Evolutionary conservation across 1,139 yeast species (phyloP), one percentile per base, ranked within the genome.

Genomic region (Sugiyamaella japonica): DNA sequence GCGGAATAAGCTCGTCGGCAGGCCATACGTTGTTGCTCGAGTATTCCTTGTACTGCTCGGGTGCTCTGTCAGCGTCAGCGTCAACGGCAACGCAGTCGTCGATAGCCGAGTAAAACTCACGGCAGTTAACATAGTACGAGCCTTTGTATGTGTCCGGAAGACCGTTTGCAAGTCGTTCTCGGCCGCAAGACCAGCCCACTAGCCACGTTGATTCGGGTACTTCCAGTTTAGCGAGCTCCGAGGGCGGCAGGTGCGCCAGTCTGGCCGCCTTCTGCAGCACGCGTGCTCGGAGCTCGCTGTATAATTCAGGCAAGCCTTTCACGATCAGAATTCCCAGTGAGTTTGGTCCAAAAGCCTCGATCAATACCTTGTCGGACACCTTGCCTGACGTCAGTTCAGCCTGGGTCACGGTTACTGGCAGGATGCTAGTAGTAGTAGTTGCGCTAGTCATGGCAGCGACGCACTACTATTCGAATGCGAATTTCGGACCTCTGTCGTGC

Each of bases 161-260:
- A 17, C 74, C 73, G 41, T 68, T 64, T 9, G 62, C 63, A 38
- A 83, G 72, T 46, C 69, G 75, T 61, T 83, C 87, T 55, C 77
- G 79, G 0, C 87, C 87, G 47, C 82, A 69, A n/a, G 86, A 82
- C 87, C 87, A 83, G 0, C 87, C 88, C 0, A 80, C 77, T 5
- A 82, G 68, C 80, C 84, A 83, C 50, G 64, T 66, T 0, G 76
- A 72, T 36, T 79, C 83, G 23, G 78, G 78, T 31, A 72, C 70
- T 62, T 82, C 85, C 50, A 82, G 68, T 17, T 60, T 52, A 1
- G 61, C 63, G 37, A 82, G 70, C 10, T 68, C 66, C 2, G 64
- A 65, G 3, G 57, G 52, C 0, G 81, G 75, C 8, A 81, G 70
- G 40, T 69, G 70, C 9, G 84, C 83, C 42, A 83, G 67, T 17